Conservation (phyloP, 1,139 yeast genomes). For the Geotrichum phurueaensis region DNA sequence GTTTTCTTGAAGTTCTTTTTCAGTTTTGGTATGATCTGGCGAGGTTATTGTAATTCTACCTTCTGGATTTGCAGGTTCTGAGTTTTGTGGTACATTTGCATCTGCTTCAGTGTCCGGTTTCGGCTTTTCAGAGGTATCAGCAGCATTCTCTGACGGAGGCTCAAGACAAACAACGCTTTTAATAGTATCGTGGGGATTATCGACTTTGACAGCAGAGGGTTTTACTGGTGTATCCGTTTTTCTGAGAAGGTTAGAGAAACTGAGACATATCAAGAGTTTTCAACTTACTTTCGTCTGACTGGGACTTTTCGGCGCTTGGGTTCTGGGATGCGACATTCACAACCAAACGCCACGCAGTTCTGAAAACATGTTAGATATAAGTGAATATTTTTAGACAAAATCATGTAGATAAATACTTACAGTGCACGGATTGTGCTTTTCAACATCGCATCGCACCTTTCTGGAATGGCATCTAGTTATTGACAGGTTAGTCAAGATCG, state of each 20-base stretch:
- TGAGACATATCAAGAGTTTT: not conserved
- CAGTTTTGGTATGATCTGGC: not conserved
- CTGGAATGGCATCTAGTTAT: slow-evolving; percentile 48
- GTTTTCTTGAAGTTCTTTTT: not conserved
- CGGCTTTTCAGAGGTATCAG: not conserved
- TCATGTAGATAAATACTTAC: slow-evolving; percentile 22
- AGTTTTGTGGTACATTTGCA: not conserved
- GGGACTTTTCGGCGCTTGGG: slow-evolving; percentile 24
- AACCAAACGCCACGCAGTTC: slow-evolving; percentile 70
- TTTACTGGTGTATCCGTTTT: not conserved
- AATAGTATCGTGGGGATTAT: not conserved
- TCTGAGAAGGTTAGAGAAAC: not conserved
- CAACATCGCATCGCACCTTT: slow-evolving; percentile 69
- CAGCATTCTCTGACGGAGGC: not conserved
- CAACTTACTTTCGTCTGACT: slow-evolving; percentile 33
- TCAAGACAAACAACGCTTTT: not conserved
- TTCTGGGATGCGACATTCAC: slow-evolving; percentile 65
- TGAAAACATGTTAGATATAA: slow-evolving; percentile 9
- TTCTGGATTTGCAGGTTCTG: not conserved
- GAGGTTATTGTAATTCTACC: not conserved
- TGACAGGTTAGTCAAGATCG: slow-evolving; percentile 9
- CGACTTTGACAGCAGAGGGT: not conserved
- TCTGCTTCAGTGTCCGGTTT: not conserved
- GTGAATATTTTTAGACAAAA: not conserved
- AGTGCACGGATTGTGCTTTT: slow-evolving; percentile 67